Evolutionary conservation across 2,329 filamentous ascomycete species (phyloP).

Genomic region (Rhynchosporium graminicola): DNA sequence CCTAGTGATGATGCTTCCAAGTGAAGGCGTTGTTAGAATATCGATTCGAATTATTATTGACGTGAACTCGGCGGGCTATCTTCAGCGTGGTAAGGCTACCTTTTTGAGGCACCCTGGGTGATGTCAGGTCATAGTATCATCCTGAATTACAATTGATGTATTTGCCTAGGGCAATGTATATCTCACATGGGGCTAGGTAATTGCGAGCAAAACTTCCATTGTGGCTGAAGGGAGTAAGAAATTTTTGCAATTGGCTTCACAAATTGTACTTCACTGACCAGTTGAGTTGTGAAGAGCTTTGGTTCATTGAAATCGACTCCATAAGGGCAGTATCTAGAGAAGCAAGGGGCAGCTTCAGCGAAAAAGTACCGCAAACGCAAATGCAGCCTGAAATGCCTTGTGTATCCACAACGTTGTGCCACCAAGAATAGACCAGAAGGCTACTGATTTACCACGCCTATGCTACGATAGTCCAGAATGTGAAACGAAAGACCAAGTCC

Average conservation of each 20-base stretch:
- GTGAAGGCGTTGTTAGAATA: no score
- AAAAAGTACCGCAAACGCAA: not conserved
- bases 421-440: not conserved
- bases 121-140: no score
- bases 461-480: not conserved
- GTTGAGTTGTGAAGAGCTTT: not conserved
- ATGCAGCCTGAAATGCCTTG: not conserved
- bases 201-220: no score
- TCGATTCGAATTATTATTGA: no score
- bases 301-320: constrained; percentile 2
- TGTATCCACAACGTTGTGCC: not conserved
- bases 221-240: not conserved
- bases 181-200: no score
- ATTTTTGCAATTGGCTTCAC: not conserved
- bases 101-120: no score
- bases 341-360: constrained; percentile 8
- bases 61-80: no score
- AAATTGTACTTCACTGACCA: not conserved
- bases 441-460: not conserved
- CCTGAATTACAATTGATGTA: no score
- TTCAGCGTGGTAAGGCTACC: no score
- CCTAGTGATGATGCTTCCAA: no score
- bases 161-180: no score
- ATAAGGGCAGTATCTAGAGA: not conserved
- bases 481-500: not conserved